Percentiles rank a stretch among this genome's conserved stretches.
phyloP scores from a whole-genome alignment of 2,329 filamentous ascomycete species.

The Arthrinium puccinioides region DNA sequence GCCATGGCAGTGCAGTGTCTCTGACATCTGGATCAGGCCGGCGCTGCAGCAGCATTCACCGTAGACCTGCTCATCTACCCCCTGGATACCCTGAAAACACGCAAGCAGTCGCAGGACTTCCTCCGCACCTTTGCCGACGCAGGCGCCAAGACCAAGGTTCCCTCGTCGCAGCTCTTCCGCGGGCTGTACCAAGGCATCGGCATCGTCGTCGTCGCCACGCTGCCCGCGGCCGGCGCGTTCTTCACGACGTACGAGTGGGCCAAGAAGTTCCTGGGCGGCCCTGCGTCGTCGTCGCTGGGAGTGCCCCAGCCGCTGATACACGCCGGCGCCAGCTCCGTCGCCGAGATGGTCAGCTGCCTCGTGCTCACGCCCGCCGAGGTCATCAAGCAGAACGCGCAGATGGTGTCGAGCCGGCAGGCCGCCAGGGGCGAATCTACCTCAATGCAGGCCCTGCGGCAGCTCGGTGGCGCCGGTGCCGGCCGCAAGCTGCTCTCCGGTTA shows the following conservation, averaged over 20 bases:
- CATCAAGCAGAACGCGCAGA: slow-evolving; percentile 90
- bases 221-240: slow-evolving; percentile 79
- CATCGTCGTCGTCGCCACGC: slow-evolving; percentile 74
- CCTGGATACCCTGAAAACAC: slow-evolving; percentile 83
- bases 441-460: slow-evolving; percentile 39
- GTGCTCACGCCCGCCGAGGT: slow-evolving; percentile 86
- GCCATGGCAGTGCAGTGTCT: background rate
- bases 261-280: slow-evolving; percentile 51
- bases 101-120: slow-evolving; percentile 74
- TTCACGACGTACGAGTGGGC: slow-evolving; percentile 83
- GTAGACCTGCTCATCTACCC: slow-evolving; percentile 84
- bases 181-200: slow-evolving; percentile 85
- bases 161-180: slow-evolving; percentile 43
- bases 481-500: slow-evolving; percentile 65
- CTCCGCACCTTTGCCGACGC: slow-evolving; percentile 55
- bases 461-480: slow-evolving; percentile 45
- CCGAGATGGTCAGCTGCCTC: slow-evolving; percentile 77
- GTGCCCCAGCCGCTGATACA: slow-evolving; percentile 66
- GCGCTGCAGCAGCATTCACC: slow-evolving; percentile 76
- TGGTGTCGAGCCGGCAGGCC: slow-evolving; percentile 41
- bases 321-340: slow-evolving; percentile 64
- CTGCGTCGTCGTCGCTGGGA: slow-evolving; percentile 24
- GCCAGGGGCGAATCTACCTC: slow-evolving; percentile 29
- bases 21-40: slow-evolving; percentile 49
- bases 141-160: slow-evolving; percentile 37